These are phyloP conservation scores for Pseudoneurospora amorphoporcata DNA, from an alignment of 495 filamentous ascomycete genomes.

Conservation along the genomic window DNA sequence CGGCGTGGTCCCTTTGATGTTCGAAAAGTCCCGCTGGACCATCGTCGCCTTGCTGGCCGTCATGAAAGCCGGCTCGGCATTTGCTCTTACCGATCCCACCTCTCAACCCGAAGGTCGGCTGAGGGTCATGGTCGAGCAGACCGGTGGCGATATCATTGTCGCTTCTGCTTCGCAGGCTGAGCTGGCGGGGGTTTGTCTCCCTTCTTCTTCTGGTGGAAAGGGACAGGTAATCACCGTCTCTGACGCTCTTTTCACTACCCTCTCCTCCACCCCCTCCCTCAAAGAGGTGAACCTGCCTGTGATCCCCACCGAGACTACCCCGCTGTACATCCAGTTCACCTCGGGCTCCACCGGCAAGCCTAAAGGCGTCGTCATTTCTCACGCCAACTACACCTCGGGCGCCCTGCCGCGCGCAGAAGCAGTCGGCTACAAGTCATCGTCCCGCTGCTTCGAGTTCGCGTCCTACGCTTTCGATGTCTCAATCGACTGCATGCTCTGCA, in stretches of 20 bases:
- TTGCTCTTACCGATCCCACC: slow-evolving; percentile 30
- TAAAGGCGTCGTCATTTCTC: slow-evolving; percentile 35
- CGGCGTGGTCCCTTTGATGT: slow-evolving; percentile 39
- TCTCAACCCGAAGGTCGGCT: slow-evolving; percentile 40
- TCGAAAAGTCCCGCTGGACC: slow-evolving; percentile 47
- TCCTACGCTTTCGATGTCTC: slow-evolving; percentile 43
- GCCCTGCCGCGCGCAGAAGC: slow-evolving; percentile 29
- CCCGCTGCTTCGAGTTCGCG: slow-evolving; percentile 39
- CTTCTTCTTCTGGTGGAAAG: too few species aligned
- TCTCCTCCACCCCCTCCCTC: background rate
- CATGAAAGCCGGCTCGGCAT: slow-evolving; percentile 41
- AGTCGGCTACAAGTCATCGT: slow-evolving; percentile 27
- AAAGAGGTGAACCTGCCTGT: slow-evolving; percentile 4
- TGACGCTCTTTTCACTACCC: background rate
- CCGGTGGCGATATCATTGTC: slow-evolving; percentile 38
- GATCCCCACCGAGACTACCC: slow-evolving; percentile 17
- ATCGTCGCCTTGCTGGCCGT: slow-evolving; percentile 42
- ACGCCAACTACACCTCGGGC: slow-evolving; percentile 32
- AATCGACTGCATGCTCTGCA: slow-evolving; percentile 41
- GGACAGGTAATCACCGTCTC: slow-evolving; percentile 15
- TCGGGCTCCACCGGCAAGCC: slow-evolving; percentile 41
- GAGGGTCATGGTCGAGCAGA: slow-evolving; percentile 41
- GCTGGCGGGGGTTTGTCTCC: slow-evolving; percentile 20
- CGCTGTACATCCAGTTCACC: slow-evolving; percentile 36
- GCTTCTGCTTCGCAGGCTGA: slow-evolving; percentile 36